Conservation (phyloP, 352 stramenopile genomes). For the Saprolegnia parasitica region DNA sequence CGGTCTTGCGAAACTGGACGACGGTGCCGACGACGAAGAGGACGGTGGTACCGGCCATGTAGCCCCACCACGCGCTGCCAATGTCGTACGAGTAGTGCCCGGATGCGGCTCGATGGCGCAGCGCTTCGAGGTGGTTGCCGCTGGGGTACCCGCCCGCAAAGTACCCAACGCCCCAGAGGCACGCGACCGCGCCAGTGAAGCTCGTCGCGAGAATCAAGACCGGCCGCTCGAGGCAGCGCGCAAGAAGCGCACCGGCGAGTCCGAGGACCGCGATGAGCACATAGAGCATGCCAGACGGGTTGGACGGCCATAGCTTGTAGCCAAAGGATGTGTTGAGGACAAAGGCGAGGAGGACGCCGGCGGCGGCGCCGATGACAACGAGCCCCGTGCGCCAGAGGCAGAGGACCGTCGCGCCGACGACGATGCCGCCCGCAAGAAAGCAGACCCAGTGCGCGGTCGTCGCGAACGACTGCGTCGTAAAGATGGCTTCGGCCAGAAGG, state of each 20-base stretch:
- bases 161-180: constrained; percentile 54
- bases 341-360: constrained; percentile 44
- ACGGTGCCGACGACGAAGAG: constrained; percentile 50
- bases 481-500: constrained; percentile 38
- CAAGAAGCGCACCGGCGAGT: constrained; percentile 41
- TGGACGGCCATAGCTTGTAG: constrained; percentile 47
- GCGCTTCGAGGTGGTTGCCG: constrained; percentile 46
- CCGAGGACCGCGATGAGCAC: constrained; percentile 44
- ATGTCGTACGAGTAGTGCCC: constrained; percentile 60
- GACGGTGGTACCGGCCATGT: constrained; percentile 51
- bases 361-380: constrained; percentile 50
- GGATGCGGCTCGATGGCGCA: constrained; percentile 36
- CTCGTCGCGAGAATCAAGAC: constrained; percentile 56
- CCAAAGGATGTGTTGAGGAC: constrained; percentile 48
- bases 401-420: constrained; percentile 45
- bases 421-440: constrained; percentile 48
- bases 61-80: constrained; percentile 66
- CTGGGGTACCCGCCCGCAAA: constrained; percentile 64
- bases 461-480: constrained; percentile 44
- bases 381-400: constrained; percentile 50
- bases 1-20: constrained; percentile 37
- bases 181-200: constrained; percentile 42
- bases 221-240: constrained; percentile 43
- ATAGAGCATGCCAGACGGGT: constrained; percentile 41
- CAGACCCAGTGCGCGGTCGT: constrained; percentile 53